These are phyloP conservation scores for Thermomyces lanuginosus DNA, from an alignment of 2,329 filamentous ascomycete species.

Conservation along the genomic window DNA sequence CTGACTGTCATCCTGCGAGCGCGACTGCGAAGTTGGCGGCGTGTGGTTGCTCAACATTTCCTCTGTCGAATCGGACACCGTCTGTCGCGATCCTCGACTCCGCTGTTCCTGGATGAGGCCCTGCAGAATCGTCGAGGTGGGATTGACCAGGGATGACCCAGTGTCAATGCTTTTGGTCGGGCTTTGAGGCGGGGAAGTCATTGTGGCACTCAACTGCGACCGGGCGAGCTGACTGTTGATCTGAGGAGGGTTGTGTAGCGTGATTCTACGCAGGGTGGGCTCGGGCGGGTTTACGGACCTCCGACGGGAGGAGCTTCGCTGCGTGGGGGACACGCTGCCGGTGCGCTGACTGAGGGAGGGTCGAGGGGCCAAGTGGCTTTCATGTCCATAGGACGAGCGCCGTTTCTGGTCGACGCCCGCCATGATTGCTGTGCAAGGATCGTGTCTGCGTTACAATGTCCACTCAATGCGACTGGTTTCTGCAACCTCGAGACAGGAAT, in stretches of 20 bases:
- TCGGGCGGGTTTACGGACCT: conserved; percentile 3
- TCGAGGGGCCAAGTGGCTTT: conserved; percentile 4
- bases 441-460: no score
- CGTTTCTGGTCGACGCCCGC: conserved; percentile 5
- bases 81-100: conserved; percentile 16
- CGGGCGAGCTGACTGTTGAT: conserved; percentile 7
- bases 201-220: conserved; percentile 6
- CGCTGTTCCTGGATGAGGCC: conserved; percentile 27
- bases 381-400: not conserved
- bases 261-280: conserved; percentile 3
- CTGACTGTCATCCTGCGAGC: conserved; percentile 15
- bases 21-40: conserved; percentile 7
- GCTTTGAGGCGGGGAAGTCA: conserved; percentile 5
- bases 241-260: conserved; percentile 6
- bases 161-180: conserved; percentile 13
- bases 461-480: no score
- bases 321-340: conserved; percentile 5
- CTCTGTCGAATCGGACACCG: conserved; percentile 12
- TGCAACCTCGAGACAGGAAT: no score
- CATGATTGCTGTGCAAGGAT: no score
- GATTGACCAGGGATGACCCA: conserved; percentile 19
- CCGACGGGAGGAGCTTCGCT: conserved; percentile 5
- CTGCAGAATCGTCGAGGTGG: conserved; percentile 24
- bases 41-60: conserved; percentile 11
- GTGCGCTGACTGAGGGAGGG: conserved; percentile 4